Evolutionary conservation across 129 eudicot genomes (phyloP).

Genomic region (Helichrysum umbraculigerum): DNA sequence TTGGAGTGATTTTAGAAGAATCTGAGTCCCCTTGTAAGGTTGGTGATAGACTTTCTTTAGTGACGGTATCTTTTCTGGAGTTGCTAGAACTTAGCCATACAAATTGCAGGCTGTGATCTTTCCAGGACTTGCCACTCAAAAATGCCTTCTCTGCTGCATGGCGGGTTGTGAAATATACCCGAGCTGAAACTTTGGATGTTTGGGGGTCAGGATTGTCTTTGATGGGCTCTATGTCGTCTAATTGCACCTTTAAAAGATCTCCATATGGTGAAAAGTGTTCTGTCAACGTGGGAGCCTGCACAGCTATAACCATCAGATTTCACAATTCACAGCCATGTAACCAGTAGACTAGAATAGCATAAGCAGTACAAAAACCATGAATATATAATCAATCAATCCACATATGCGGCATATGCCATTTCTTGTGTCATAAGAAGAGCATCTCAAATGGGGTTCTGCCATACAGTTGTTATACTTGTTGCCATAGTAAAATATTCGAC

Average conservation of each 20-base stretch:
- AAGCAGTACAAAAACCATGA: too few relatives aligned
- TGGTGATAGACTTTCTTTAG: neutral
- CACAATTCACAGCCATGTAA: neutral
- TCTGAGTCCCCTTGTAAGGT: neutral
- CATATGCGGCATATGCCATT: too few relatives aligned
- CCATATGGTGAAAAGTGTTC: constrained; percentile 78
- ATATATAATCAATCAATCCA: too few relatives aligned
- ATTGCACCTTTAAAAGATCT: constrained; percentile 55
- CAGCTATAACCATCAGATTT: neutral
- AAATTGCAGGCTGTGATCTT: constrained; percentile 72
- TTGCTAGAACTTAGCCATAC: constrained; percentile 45
- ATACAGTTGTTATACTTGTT: too few relatives aligned
- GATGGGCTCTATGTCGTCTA: constrained; percentile 35
- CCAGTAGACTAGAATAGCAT: too few relatives aligned
- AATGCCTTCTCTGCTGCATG: constrained; percentile 79
- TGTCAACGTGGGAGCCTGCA: constrained; percentile 62
- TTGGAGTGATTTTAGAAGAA: neutral
- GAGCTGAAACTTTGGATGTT: constrained; percentile 46
- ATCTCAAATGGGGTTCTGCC: too few relatives aligned
- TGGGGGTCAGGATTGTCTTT: constrained; percentile 34
- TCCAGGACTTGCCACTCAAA: constrained; percentile 64
- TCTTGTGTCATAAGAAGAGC: too few relatives aligned
- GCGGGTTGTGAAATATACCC: constrained; percentile 61
- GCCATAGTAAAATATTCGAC: too few relatives aligned
- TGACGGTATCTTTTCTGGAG: neutral